Conservation (phyloP, 140 eudicot genomes). For the Anethum foeniculum region DNA sequence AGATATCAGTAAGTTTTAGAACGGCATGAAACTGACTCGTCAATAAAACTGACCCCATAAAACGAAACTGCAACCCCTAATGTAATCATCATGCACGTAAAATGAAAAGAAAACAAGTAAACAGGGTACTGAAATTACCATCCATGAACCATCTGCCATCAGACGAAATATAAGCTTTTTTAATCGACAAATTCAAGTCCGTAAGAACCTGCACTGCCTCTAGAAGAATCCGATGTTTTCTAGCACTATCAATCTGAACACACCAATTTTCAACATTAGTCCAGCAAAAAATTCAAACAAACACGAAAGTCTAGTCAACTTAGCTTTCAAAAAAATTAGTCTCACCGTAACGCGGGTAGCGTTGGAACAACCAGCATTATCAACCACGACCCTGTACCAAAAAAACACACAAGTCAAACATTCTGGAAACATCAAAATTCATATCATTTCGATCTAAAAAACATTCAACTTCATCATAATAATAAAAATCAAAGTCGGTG, state of each 20-base stretch:
- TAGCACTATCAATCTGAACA: slow-evolving; percentile 76
- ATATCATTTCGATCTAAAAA: slow-evolving; percentile 8
- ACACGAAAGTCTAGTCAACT: not conserved
- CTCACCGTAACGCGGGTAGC: slow-evolving; percentile 82
- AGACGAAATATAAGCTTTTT: slow-evolving; percentile 86
- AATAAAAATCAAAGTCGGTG: not conserved
- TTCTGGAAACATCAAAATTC: slow-evolving; percentile 14
- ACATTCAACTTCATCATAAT: not conserved
- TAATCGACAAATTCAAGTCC: slow-evolving; percentile 69
- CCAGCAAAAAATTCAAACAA: not conserved
- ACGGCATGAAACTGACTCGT: not conserved
- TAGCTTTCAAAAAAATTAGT: not conserved
- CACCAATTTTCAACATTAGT: not conserved
- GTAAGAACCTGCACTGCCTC: slow-evolving; percentile 88
- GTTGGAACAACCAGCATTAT: slow-evolving; percentile 68
- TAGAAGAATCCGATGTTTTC: slow-evolving; percentile 73
- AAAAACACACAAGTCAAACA: slow-evolving; percentile 15
- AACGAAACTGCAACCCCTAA: not conserved
- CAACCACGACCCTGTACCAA: slow-evolving; percentile 67
- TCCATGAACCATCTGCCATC: slow-evolving; percentile 99
- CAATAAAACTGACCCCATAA: too few relatives aligned
- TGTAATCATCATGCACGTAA: not conserved
- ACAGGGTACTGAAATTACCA: slow-evolving; percentile 30
- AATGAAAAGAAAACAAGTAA: not conserved
- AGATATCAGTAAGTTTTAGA: too few relatives aligned